These are phyloP conservation scores for Skeletonema menzelii DNA, from an alignment of 108 stramenopile genomes.

Conservation along the genomic window DNA sequence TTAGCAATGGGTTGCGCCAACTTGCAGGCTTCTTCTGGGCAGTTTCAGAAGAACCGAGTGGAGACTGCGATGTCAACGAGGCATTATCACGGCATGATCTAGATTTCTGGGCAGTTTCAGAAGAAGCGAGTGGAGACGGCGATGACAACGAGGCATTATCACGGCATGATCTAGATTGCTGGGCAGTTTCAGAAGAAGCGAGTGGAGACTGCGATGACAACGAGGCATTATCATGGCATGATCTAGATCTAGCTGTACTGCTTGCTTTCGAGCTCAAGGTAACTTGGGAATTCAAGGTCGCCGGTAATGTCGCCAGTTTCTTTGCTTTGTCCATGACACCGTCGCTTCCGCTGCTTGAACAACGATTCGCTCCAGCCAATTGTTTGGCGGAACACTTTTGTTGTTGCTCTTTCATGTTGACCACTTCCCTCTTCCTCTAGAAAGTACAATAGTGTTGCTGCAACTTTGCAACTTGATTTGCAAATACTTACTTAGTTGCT, in stretches of 20 bases:
- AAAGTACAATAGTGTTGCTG: too few relatives aligned
- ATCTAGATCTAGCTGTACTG: background rate
- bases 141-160: too few relatives aligned
- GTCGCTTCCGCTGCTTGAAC: background rate
- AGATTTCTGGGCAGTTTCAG: background rate
- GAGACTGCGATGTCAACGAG: too few relatives aligned
- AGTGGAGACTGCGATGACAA: background rate
- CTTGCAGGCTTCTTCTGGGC: background rate
- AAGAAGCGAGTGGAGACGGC: background rate
- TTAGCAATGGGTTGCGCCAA: background rate
- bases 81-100: too few relatives aligned
- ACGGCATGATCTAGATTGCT: too few relatives aligned
- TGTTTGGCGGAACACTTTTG: too few relatives aligned
- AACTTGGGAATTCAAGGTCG: too few relatives aligned
- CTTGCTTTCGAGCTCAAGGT: background rate
- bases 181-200: background rate
- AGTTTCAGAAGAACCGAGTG: background rate
- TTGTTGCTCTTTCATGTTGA: too few relatives aligned
- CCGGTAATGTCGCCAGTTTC: background rate
- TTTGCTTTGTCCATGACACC: background rate
- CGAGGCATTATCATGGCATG: background rate
- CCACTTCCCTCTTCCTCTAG: too few relatives aligned
- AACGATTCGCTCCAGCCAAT: too few relatives aligned
- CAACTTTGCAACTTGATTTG: too few relatives aligned
- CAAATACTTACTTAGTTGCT: too few relatives aligned